A percentile compares a stretch with the other conserved stretches of the same genome.
Evolutionary conservation across 192 early-diverging fungal genomes (phyloP).

Genomic region (Chytriomyces sp.): DNA sequence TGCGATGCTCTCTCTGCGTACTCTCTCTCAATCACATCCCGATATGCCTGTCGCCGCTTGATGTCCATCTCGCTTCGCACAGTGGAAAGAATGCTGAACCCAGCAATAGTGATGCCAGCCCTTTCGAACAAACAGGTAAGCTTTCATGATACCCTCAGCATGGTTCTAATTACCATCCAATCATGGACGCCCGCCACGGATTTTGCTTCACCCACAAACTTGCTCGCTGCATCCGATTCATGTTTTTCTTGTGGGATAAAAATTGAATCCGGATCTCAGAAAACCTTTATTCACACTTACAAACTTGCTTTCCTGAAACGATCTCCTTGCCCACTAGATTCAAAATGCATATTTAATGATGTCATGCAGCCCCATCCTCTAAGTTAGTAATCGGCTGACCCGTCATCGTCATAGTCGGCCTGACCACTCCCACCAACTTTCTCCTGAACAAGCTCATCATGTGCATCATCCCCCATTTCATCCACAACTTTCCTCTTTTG

Average conservation of each 20-base stretch:
- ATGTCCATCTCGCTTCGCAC: neutral
- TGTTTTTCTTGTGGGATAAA: too few relatives aligned
- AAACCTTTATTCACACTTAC: too few relatives aligned
- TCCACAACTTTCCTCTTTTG: neutral
- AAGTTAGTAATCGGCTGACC: neutral
- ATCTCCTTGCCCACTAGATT: too few relatives aligned
- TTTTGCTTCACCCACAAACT: neutral
- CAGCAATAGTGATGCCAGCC: neutral
- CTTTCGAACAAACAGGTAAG: neutral
- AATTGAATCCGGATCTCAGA: too few relatives aligned
- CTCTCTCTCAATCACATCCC: neutral
- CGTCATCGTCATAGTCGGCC: neutral
- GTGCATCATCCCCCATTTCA: neutral
- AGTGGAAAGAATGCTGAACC: neutral
- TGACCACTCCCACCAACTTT: neutral
- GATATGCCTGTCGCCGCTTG: neutral
- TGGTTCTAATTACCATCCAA: neutral
- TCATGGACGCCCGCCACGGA: neutral
- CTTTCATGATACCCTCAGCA: neutral
- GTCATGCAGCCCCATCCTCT: too few relatives aligned
- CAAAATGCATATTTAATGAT: too few relatives aligned
- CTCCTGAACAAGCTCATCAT: constrained; percentile 2
- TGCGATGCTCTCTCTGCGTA: neutral
- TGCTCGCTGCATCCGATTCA: too few relatives aligned
- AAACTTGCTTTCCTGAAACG: too few relatives aligned